Conservation (phyloP, 2,329 filamentous ascomycete genomes). For the Ploettnerulaceae sp. region DNA sequence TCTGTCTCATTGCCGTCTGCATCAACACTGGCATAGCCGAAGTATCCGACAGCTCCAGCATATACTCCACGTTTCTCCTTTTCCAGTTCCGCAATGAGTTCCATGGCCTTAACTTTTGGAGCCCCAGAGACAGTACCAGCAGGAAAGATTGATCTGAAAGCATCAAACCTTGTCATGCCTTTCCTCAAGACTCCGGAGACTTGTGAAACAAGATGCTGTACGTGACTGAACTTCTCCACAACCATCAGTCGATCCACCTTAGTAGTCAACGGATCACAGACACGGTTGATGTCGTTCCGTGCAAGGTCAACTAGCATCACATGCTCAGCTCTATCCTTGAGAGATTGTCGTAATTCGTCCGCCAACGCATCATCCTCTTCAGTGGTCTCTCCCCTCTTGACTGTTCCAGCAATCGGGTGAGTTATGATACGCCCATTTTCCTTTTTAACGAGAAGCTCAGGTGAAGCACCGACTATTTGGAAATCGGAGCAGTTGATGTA, state of each 20-base stretch:
- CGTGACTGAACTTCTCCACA: constrained; percentile 90
- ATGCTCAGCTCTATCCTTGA: constrained; percentile 92
- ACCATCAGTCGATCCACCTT: constrained; percentile 93
- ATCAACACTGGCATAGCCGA: constrained; percentile 75
- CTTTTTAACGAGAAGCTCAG: constrained; percentile 89
- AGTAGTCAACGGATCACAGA: constrained; percentile 85
- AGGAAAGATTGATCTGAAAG: constrained; percentile 93
- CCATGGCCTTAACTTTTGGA: constrained; percentile 95
- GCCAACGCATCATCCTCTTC: constrained; percentile 81
- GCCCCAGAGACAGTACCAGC: constrained; percentile 94
- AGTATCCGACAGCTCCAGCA: constrained; percentile 94
- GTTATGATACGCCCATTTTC: constrained; percentile 86
- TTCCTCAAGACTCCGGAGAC: constrained; percentile 84
- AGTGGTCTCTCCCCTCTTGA: constrained; percentile 74
- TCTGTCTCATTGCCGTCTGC: constrained; percentile 58
- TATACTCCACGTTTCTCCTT: constrained; percentile 92
- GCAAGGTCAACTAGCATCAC: constrained; percentile 98
- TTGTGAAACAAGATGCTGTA: constrained; percentile 94
- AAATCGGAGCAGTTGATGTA: constrained; percentile 90
- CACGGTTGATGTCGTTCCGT: constrained; percentile 92
- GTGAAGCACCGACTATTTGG: constrained; percentile 91
- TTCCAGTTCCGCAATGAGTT: constrained; percentile 92
- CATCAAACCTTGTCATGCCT: constrained; percentile 87
- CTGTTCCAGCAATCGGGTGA: constrained; percentile 94
- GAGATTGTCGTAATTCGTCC: constrained; percentile 66